A percentile compares a stretch with the other conserved stretches of the same genome.
Conservation (phyloP, 352 stramenopile genomes). For the Phytopythium sindhum region DNA sequence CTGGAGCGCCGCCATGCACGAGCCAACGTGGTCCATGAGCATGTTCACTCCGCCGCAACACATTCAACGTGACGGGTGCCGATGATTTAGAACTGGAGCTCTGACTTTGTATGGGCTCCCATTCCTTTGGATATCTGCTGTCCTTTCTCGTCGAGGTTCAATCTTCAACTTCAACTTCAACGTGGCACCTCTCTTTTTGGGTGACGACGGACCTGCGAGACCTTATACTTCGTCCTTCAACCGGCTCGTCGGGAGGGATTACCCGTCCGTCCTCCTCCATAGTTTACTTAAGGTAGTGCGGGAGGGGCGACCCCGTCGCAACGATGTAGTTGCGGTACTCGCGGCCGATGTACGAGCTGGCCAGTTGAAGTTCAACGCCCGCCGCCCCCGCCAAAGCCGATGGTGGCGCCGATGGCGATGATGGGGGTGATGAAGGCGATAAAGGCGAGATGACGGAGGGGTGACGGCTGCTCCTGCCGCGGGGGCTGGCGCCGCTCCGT, state of each 20-base stretch:
- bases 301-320: slow-evolving; percentile 4
- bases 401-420: neutral
- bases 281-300: neutral
- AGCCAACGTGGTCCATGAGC: too few species aligned
- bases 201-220: too few species aligned
- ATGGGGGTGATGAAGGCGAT: neutral
- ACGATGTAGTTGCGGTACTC: slow-evolving; percentile 51
- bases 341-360: slow-evolving; percentile 36
- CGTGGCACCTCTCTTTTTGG: neutral
- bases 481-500: neutral
- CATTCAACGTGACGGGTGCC: too few species aligned
- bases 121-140: too few species aligned
- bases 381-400: slow-evolving; percentile 5
- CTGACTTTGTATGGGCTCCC: too few species aligned
- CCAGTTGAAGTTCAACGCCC: slow-evolving; percentile 11
- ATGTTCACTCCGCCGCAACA: too few species aligned
- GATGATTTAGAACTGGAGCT: too few species aligned
- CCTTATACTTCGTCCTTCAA: neutral
- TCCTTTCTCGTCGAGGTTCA: neutral
- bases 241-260: neutral
- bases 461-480: neutral
- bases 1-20: too few species aligned
- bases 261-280: neutral
- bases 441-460: neutral
- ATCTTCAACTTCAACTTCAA: slow-evolving; percentile 2